Base-by-base conservation (phyloP, 768 basidiomycete species). In the Psilocybe cubensis region DNA sequence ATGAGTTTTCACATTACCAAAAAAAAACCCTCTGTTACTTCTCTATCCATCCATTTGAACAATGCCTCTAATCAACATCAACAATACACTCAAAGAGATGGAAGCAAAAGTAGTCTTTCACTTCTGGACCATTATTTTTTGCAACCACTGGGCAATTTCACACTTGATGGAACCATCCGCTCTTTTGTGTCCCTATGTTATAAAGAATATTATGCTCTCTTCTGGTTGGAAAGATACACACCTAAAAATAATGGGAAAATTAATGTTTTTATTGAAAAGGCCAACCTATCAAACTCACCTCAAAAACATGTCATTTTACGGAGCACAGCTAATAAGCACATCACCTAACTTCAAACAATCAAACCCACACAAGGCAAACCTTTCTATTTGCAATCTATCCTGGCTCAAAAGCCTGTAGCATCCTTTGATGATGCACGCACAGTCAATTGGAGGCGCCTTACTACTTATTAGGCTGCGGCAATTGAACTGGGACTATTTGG, bases 21-120 rank as follows among this genome's bases (percentile, higher is more conserved):
- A 6, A 76, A 76, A 44, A 54, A 63, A 0, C 77, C 77, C 20
- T 58, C 66, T 0, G 75, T 79, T 0, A 72, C 68, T 0, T 5
- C 65, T 0, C 65, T 77, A 0, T 70, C 73, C 0, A 61, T 79
- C n/a, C 77, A 79, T 57, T 60, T 72, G 0, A 60, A 61, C 0
- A 28, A 28, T 11, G 29, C 29, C 5, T 35, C n/a, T 3, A 54
- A 27, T 3, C 10, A 28, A 3, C 63, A 67, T 21, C 63, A 59
- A 6, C 73, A 70, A 53, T 75, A 73, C 53, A 35, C 10, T 1
- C 58, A 65, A 0, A 4, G 29, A 1, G 31, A 58, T 38, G 57
- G 54, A 6, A 38, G 25, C 3, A 27, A 44, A 20, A 60, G 63
- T 23, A 31, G 45, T 18, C 52, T 66, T 1, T 68, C 68, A 0